phyloP scores from a whole-genome alignment of 495 filamentous ascomycete genomes.

The Venustampulla echinocandica region DNA sequence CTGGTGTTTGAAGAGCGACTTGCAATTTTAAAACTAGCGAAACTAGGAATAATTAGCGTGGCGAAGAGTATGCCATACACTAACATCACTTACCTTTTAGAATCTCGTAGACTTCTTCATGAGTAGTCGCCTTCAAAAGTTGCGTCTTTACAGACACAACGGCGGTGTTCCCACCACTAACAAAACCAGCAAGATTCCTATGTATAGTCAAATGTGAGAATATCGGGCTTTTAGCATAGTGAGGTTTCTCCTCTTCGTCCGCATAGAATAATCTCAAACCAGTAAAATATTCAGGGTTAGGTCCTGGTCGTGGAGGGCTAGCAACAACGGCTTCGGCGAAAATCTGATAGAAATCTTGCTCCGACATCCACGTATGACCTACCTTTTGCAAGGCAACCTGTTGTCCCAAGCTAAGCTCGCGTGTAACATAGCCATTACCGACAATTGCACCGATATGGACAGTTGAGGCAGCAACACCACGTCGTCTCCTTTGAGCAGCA shows the following conservation, averaged over 20 bases:
- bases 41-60: neutral
- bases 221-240: too few relatives aligned
- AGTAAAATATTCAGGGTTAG: too few relatives aligned
- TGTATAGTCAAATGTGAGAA: neutral
- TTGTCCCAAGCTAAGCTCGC: too few relatives aligned
- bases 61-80: neutral
- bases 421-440: neutral
- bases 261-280: too few relatives aligned
- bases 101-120: neutral
- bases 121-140: neutral
- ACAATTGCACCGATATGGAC: neutral
- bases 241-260: too few relatives aligned
- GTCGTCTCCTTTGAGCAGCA: conserved; percentile 18
- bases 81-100: neutral
- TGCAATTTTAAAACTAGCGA: neutral
- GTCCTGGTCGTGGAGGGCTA: too few relatives aligned
- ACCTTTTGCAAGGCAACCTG: too few relatives aligned
- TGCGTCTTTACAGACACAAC: neutral
- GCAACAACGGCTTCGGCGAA: neutral
- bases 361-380: too few relatives aligned
- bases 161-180: neutral
- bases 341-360: neutral
- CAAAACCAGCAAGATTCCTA: neutral
- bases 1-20: neutral
- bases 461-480: conserved; percentile 1